These are phyloP conservation scores for Tetracladium setigerum DNA, from an alignment of 495 filamentous ascomycete species.

Conservation along the genomic window DNA sequence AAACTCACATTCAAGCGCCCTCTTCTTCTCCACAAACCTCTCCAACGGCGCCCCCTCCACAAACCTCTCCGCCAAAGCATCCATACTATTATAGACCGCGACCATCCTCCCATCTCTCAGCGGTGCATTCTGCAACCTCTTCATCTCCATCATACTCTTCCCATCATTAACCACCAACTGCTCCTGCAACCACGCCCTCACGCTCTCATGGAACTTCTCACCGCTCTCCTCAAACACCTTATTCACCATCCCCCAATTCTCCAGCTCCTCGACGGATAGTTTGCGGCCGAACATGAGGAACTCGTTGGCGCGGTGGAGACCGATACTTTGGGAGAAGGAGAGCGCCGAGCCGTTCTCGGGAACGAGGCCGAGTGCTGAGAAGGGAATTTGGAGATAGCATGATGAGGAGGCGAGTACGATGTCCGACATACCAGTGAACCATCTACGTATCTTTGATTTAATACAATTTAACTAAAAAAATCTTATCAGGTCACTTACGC, in stretches of 20 bases:
- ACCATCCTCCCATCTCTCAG: slow-evolving; percentile 15
- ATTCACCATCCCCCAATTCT: slow-evolving; percentile 20
- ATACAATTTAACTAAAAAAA: too few species aligned
- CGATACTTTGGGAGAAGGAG: slow-evolving; percentile 18
- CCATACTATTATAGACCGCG: slow-evolving; percentile 13
- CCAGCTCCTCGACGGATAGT: slow-evolving; percentile 16
- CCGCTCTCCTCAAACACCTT: slow-evolving; percentile 10
- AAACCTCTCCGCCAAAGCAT: slow-evolving; percentile 21
- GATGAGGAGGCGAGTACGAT: slow-evolving; percentile 18
- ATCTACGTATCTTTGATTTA: too few species aligned
- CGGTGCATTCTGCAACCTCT: slow-evolving; percentile 21
- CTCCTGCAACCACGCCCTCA: slow-evolving; percentile 14
- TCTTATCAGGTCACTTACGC: too few species aligned
- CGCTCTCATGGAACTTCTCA: slow-evolving; percentile 13
- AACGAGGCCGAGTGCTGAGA: slow-evolving; percentile 18
- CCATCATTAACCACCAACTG: slow-evolving; percentile 19
- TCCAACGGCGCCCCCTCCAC: slow-evolving; percentile 16
- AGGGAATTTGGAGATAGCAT: slow-evolving; percentile 18
- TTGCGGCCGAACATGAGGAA: slow-evolving; percentile 22
- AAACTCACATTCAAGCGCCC: slow-evolving; percentile 14
- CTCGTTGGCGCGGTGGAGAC: slow-evolving; percentile 20
- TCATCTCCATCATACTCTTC: slow-evolving; percentile 24
- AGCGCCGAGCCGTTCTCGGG: slow-evolving; percentile 22
- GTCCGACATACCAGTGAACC: slow-evolving; percentile 19
- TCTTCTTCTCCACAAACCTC: slow-evolving; percentile 17